phyloP scores from a whole-genome alignment of 129 eudicot species.

The Solidago caesia region DNA sequence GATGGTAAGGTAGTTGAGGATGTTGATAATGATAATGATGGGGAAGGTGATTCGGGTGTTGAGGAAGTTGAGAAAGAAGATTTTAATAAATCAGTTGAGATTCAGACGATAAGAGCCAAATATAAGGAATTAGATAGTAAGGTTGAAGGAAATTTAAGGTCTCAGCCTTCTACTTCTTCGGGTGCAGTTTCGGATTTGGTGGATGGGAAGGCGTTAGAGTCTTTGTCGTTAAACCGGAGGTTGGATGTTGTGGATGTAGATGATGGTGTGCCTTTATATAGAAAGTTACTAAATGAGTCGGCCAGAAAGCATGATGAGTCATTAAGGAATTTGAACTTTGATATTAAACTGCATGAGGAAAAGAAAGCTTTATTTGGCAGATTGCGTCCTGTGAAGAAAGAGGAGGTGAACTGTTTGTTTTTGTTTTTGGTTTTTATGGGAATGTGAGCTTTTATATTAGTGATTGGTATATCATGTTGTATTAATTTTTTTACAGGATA shows the following conservation, averaged over 20 bases:
- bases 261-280: conserved; percentile 28
- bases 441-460: background rate
- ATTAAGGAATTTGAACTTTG: conserved; percentile 23
- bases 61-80: conserved; percentile 43
- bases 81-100: conserved; percentile 26
- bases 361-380: conserved; percentile 6
- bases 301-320: conserved; percentile 23
- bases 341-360: conserved; percentile 37
- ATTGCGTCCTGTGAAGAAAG: conserved; percentile 43
- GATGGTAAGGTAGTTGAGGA: conserved; percentile 30
- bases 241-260: background rate
- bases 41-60: conserved; percentile 20
- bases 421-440: background rate
- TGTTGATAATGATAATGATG: conserved; percentile 24
- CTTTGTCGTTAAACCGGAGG: conserved; percentile 21
- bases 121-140: conserved; percentile 29
- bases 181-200: conserved; percentile 28
- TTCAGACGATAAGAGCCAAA: conserved; percentile 31
- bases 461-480: conserved; percentile 18
- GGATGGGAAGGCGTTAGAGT: conserved; percentile 29
- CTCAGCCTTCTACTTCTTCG: conserved; percentile 33
- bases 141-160: conserved; percentile 3
- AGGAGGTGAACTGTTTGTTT: conserved; percentile 26
- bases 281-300: conserved; percentile 19
- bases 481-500: conserved; percentile 45